Base-by-base conservation (phyloP, 1,139 yeast species). In the Yamadazyma songkhlaensis region DNA sequence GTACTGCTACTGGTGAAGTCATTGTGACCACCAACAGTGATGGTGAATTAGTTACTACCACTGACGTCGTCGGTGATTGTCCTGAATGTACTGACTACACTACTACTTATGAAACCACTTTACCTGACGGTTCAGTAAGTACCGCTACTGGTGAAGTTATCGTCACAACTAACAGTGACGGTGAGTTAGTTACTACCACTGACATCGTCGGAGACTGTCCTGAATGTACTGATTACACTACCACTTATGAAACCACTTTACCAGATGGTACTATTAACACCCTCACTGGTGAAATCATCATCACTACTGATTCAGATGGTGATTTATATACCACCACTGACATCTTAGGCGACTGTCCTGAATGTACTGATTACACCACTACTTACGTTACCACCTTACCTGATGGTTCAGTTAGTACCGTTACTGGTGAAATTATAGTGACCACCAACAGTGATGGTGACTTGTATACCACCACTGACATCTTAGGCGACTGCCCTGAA, bases 221-320 rank as follows among this genome's bases (percentile, higher is more conserved):
- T 11, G 37, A 29, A 20, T 29, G 40, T 29, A 34, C 40, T 34
- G 37, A 33, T 3, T 38, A 38, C 29, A 31, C 39, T 21, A 47
- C 48, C 9, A 45, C 50, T 7, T 35, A 38, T 34, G 28, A 38
- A n/a, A 40, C 50, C 9, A 46, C 51, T 10, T 34, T 37, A 14
- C n/a, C 41, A 9, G 47, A 49, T 40, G 59, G 59, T 21, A 35
- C 45, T n/a, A 38, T 42, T 28, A 32, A 41, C 17, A 51, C 56
- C 15, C 44, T 35, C 8, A 35, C 39, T 10, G 41, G 42, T 15
- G 32, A 24, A 26, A 35, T 38, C n/a, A 20, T 41, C 22, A 43
- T 49, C 17, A 40, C 49, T 13, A 48, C 54, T 25, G 37, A 43
- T 24, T 34, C 43, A 3, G 29, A 35, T 25, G 36, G 35, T 25